phyloP scores from a whole-genome alignment of 1,284 basidiomycete species.

The Chondrostereum purpureum region DNA sequence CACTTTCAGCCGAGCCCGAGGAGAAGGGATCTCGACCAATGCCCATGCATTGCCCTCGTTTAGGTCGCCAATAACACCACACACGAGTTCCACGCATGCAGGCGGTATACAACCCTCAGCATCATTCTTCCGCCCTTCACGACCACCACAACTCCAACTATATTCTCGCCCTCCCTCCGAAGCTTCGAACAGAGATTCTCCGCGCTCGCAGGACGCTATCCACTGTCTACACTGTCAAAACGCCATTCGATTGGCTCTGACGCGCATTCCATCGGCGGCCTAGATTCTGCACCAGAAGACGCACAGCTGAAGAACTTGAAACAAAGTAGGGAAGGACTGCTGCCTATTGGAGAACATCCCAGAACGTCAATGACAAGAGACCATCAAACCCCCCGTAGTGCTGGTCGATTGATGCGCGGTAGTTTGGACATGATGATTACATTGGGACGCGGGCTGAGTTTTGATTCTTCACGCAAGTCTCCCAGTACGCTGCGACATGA shows the following conservation, averaged over 20 bases:
- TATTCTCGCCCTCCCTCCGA: conserved; percentile 30
- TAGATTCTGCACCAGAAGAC: conserved; percentile 6
- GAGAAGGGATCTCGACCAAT: neutral
- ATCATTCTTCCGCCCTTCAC: conserved; percentile 66
- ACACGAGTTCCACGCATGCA: conserved; percentile 47
- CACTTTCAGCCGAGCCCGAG: neutral
- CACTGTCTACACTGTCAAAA: conserved; percentile 12
- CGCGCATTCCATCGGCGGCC: conserved; percentile 21
- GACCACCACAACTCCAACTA: conserved; percentile 35
- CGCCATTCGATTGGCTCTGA: conserved; percentile 17
- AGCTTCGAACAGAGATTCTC: conserved; percentile 19
- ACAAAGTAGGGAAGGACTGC: conserved; percentile 60
- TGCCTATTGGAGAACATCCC: conserved; percentile 36
- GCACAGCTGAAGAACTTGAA: conserved; percentile 38
- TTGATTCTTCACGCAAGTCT: conserved; percentile 40
- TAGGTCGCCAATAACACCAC: conserved; percentile 17
- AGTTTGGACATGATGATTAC: conserved; percentile 50
- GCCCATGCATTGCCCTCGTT: conserved; percentile 12
- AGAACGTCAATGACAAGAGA: conserved; percentile 10
- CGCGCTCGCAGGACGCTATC: conserved; percentile 15
- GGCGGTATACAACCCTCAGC: conserved; percentile 69
- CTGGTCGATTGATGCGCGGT: conserved; percentile 30
- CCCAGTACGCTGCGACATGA: conserved; percentile 15
- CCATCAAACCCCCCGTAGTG: neutral
- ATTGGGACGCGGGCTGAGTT: conserved; percentile 43